phyloP scores from a whole-genome alignment of 1,284 basidiomycete genomes.

The Trametes pubescens region DNA sequence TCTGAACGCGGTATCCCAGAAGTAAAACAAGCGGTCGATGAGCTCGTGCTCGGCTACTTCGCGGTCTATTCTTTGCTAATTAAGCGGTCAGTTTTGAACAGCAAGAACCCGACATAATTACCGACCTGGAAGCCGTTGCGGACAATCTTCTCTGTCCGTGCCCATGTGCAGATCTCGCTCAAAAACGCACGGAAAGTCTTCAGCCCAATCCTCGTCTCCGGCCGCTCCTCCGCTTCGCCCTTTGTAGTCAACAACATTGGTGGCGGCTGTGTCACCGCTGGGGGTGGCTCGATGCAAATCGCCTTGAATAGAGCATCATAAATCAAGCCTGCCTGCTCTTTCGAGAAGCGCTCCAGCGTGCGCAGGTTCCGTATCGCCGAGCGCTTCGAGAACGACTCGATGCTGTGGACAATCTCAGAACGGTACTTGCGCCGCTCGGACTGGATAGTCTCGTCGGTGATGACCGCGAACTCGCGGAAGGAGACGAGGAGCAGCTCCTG shows the following conservation, averaged over 20 bases:
- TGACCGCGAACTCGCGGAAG: conserved; percentile 96
- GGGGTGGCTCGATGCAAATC: conserved; percentile 81
- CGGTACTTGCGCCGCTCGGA: conserved; percentile 89
- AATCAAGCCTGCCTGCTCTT: conserved; percentile 89
- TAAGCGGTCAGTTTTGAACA: conserved; percentile 26
- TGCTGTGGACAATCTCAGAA: conserved; percentile 90
- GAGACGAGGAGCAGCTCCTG: conserved; percentile 96
- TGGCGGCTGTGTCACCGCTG: conserved; percentile 53
- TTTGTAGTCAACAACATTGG: conserved; percentile 60
- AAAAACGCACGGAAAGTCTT: conserved; percentile 91
- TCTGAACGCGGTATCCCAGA: conserved; percentile 85
- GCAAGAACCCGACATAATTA: conserved; percentile 13
- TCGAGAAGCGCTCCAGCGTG: conserved; percentile 83
- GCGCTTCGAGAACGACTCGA: conserved; percentile 97
- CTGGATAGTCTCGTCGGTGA: conserved; percentile 95
- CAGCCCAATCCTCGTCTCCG: conserved; percentile 89
- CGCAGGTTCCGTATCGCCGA: conserved; percentile 91
- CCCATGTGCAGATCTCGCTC: conserved; percentile 96
- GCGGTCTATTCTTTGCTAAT: conserved; percentile 80
- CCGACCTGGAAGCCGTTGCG: conserved; percentile 89
- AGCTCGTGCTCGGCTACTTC: conserved; percentile 86
- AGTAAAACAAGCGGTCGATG: conserved; percentile 85
- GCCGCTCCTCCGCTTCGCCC: conserved; percentile 75
- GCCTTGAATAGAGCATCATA: conserved; percentile 94
- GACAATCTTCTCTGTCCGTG: conserved; percentile 93